Percentiles rank a stretch among this genome's conserved stretches.
These are phyloP conservation scores for Aspergillus mulundensis DNA, from an alignment of 495 filamentous ascomycete genomes.

Conservation along the genomic window DNA sequence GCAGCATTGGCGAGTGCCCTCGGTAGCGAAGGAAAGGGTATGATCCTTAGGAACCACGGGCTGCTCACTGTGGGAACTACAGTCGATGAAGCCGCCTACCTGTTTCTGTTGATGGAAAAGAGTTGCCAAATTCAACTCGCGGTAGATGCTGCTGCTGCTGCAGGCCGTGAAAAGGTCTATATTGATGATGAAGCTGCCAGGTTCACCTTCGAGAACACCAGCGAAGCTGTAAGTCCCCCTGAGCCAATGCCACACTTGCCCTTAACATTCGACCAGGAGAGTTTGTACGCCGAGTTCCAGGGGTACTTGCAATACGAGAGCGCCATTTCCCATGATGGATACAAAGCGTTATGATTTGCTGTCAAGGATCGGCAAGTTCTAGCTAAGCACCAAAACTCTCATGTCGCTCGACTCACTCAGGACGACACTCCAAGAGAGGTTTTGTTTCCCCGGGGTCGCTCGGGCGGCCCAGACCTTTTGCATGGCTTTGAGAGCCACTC, in stretches of 20 bases:
- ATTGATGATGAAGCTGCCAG: conserved; percentile 50
- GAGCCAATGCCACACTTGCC: not conserved
- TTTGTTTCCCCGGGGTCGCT: conserved; percentile 8
- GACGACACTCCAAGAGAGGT: conserved; percentile 13
- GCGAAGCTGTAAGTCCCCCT: conserved; percentile 27
- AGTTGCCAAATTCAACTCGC: conserved; percentile 47
- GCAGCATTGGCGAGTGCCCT: conserved; percentile 47
- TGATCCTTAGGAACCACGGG: conserved; percentile 54
- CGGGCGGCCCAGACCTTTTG: conserved; percentile 13
- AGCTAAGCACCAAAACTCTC: conserved; percentile 16
- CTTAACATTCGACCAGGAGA: not conserved
- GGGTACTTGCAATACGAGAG: conserved; percentile 10
- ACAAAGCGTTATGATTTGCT: conserved; percentile 1
- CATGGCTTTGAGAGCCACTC: conserved; percentile 13
- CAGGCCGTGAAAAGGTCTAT: conserved; percentile 31
- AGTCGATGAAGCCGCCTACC: conserved; percentile 54
- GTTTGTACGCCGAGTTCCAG: conserved; percentile 11
- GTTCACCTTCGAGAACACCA: conserved; percentile 50
- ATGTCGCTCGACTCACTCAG: conserved; percentile 11
- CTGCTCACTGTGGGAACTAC: conserved; percentile 50
- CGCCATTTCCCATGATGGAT: conserved; percentile 15
- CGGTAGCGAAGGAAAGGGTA: conserved; percentile 42
- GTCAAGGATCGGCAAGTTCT: not conserved
- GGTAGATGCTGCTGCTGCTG: conserved; percentile 47
- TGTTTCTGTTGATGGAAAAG: conserved; percentile 50